These are phyloP conservation scores for Solanum gandarillasii DNA, from an alignment of 257 asterid genomes.

Conservation along the genomic window DNA sequence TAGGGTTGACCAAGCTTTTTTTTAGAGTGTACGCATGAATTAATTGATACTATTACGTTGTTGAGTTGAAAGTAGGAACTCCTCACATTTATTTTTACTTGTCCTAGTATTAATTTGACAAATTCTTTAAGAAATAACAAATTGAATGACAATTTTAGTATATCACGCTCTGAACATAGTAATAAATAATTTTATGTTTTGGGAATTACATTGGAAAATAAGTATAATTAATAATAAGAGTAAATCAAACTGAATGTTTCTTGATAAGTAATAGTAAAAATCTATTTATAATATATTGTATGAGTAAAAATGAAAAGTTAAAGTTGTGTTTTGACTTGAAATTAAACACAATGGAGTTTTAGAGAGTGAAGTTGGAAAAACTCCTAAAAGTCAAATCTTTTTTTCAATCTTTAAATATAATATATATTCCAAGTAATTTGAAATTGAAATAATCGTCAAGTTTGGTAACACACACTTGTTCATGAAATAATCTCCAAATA, in stretches of 20 bases:
- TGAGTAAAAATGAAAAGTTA: background rate
- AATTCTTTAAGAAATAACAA: no score
- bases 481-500: background rate
- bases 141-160: background rate
- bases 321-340: background rate
- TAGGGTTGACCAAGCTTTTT: background rate
- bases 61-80: background rate
- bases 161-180: background rate
- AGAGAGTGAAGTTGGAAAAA: background rate
- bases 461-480: background rate
- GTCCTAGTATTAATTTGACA: no score
- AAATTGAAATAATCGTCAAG: background rate
- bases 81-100: no score
- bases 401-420: background rate
- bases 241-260: no score
- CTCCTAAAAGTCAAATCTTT: background rate
- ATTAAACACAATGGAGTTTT: background rate
- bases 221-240: background rate
- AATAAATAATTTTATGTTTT: background rate
- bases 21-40: no score
- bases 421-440: background rate
- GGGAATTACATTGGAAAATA: background rate
- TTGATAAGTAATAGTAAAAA: no score
- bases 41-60: background rate
- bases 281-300: no score